Evolutionary conservation across 2,329 filamentous ascomycete species (phyloP).

Genomic region (Chaetothyriales sp.): DNA sequence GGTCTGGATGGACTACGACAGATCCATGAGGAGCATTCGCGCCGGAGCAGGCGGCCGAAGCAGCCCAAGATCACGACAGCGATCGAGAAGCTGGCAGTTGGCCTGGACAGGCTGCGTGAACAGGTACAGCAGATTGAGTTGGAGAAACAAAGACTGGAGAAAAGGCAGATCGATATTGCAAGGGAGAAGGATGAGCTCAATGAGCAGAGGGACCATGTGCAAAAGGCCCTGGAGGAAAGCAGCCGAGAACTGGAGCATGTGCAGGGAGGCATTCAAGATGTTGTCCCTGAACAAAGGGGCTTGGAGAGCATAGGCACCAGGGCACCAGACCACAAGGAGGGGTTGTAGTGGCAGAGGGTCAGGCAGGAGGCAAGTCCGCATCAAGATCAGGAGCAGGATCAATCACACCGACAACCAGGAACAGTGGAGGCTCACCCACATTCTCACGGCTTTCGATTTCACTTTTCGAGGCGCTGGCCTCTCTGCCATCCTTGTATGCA

Average conservation of each 20-base stretch:
- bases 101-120: conserved; percentile 10
- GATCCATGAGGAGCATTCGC: conserved; percentile 5
- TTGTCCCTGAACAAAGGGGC: not conserved
- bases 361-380: too few relatives aligned
- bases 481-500: not conserved
- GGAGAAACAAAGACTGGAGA: conserved; percentile 9
- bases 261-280: not conserved
- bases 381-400: not conserved
- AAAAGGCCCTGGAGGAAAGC: conserved; percentile 12
- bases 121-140: conserved; percentile 9
- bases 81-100: conserved; percentile 13
- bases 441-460: not conserved
- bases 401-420: not conserved
- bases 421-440: not conserved
- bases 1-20: conserved; percentile 56
- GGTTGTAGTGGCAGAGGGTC: not conserved
- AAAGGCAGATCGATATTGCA: conserved; percentile 9
- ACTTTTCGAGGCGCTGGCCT: not conserved
- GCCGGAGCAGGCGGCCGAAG: conserved; percentile 9
- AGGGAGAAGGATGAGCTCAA: conserved; percentile 10
- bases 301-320: not conserved
- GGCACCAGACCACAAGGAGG: not conserved
- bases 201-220: conserved; percentile 9
- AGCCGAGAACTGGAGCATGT: conserved; percentile 12
- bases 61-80: conserved; percentile 13